Evolutionary conservation across 345 rosid genomes (phyloP), one percentile per base, ranked within the genome.

Genomic region (Iberis pinnata): DNA sequence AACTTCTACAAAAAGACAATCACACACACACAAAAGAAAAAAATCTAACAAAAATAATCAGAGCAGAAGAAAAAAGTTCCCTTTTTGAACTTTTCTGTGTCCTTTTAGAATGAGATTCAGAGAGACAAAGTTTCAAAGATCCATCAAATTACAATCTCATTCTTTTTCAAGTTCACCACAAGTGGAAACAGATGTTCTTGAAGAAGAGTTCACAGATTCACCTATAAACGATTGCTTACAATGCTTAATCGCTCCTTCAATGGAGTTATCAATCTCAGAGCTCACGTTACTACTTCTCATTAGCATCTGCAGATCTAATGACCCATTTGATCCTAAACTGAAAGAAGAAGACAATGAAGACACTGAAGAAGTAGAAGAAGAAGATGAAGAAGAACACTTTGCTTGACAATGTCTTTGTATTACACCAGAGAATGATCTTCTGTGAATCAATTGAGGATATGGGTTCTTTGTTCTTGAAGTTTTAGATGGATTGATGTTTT

Each of bases 211-310:
- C 61, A 65, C 79, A 59, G 71, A 64, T 49, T 70, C 80, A 46
- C 32, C 67, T 10, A 54, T 69, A 69, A 72, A 48, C 22, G 97
- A 85, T 49, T 62, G 80, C 43, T 88, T 85, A 64, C 97, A 93
- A 64, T 93, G 90, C 73, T 89, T 94, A 62, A 93, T 86, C 2
- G 99, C 99, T 59, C 82, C 97, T 49, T 83, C 80, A 11, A 93
- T 80, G 44, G 89, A 79, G 60, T 68, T 70, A 51, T 88, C 95
- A 6, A 74, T 58, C 70, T 81, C 95, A 3, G 78, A 68, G 49
- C 70, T 73, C 0, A 71, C 77, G 39, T 84, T 78, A 56, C 74
- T 75, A 63, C 84, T 85, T 65, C 85, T 81, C 79, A 69, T 83
- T 18, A 82, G 79, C 40, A 62, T 27, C 65, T 76, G 76, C 8